phyloP scores from a whole-genome alignment of 2,329 filamentous ascomycete species.

The Paraphoma sp. region DNA sequence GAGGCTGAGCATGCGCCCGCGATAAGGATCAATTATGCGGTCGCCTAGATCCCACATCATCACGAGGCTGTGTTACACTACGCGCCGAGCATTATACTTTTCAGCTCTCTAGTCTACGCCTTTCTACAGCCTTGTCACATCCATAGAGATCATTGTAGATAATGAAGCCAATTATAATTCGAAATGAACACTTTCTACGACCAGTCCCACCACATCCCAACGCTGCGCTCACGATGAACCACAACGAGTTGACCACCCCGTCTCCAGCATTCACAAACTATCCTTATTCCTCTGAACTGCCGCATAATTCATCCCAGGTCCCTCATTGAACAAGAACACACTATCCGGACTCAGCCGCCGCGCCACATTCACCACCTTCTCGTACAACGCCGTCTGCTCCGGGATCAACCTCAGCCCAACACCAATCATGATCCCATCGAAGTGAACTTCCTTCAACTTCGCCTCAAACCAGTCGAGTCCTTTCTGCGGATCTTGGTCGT shows the following conservation, averaged over 20 bases:
- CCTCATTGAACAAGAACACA: slow-evolving; percentile 15
- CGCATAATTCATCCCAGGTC: slow-evolving; percentile 11
- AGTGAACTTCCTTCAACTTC: not conserved
- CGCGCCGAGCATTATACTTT: not conserved
- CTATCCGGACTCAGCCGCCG: not conserved
- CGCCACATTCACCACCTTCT: slow-evolving; percentile 8
- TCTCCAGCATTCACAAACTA: not conserved
- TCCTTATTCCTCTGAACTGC: slow-evolving; percentile 7
- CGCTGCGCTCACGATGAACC: no score
- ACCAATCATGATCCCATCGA: slow-evolving; percentile 10
- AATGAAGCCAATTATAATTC: not conserved
- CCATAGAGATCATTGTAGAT: no score
- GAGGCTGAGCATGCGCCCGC: not conserved
- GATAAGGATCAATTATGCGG: not conserved
- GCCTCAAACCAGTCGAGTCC: slow-evolving; percentile 7
- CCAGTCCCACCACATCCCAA: no score
- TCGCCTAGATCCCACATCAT: not conserved
- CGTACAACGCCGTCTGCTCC: slow-evolving; percentile 6
- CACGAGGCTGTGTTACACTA: not conserved
- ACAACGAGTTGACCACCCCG: not conserved
- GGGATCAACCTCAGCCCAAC: slow-evolving; percentile 7
- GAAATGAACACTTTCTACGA: no score
- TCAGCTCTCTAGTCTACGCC: not conserved
- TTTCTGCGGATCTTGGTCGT: not conserved
- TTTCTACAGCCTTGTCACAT: no score